phyloP scores from a whole-genome alignment of 2,329 filamentous ascomycete genomes.

The Boeremia lycopersici region DNA sequence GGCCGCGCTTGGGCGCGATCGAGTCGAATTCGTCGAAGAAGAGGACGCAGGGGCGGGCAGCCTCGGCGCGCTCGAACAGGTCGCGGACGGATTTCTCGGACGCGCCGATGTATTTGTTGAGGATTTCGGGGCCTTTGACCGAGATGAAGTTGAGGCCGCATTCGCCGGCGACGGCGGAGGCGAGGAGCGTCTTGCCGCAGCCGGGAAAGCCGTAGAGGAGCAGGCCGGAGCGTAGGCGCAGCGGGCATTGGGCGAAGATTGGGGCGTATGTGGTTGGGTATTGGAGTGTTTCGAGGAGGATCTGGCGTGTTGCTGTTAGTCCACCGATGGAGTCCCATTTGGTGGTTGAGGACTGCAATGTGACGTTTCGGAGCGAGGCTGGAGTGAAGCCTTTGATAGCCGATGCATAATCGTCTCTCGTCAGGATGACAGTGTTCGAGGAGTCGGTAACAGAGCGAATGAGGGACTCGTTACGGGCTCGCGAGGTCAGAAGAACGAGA shows the following conservation, averaged over 20 bases:
- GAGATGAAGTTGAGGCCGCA: slow-evolving; percentile 98
- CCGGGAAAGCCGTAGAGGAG: slow-evolving; percentile 94
- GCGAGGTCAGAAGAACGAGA: slow-evolving; percentile 80
- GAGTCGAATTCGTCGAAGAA: slow-evolving; percentile 99
- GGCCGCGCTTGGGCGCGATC: slow-evolving; percentile 94
- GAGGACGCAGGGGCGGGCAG: slow-evolving; percentile 88
- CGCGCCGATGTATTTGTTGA: slow-evolving; percentile 99
- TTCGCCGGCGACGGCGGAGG: slow-evolving; percentile 95
- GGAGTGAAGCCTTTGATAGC: slow-evolving; percentile 93
- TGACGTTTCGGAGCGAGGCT: slow-evolving; percentile 91
- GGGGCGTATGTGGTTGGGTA: slow-evolving; percentile 98
- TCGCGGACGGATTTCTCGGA: slow-evolving; percentile 96
- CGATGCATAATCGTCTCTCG: slow-evolving; percentile 76
- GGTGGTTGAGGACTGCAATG: slow-evolving; percentile 88
- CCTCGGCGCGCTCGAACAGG: slow-evolving; percentile 88
- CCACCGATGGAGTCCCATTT: slow-evolving; percentile 94
- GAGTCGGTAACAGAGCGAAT: slow-evolving; percentile 73
- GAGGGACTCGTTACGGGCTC: slow-evolving; percentile 89
- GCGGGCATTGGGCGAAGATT: slow-evolving; percentile 93
- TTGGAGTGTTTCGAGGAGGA: slow-evolving; percentile 91
- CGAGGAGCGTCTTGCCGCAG: slow-evolving; percentile 94
- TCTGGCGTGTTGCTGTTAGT: slow-evolving; percentile 81
- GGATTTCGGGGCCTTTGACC: slow-evolving; percentile 95
- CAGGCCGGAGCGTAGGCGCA: slow-evolving; percentile 91
- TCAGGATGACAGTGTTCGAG: slow-evolving; percentile 63